Base-by-base conservation (phyloP, 352 stramenopile species). In the Peronospora farinosa region DNA sequence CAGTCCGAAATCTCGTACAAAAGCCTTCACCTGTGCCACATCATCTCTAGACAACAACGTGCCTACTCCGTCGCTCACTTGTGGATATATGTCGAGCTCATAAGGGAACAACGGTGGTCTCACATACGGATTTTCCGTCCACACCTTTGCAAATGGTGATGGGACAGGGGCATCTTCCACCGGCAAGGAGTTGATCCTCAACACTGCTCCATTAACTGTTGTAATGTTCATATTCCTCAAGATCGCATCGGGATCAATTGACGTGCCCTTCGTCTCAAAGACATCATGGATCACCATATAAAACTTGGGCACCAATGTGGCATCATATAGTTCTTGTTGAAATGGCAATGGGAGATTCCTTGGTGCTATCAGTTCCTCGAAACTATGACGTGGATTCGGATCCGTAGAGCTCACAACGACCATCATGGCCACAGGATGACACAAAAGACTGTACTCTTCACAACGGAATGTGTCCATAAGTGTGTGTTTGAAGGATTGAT, bases 201-300 rank as follows among this genome's bases (percentile, higher is more conserved):
- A 39, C 21, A 93, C 79, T 2, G 68, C 57, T 1, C 78, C 75
- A 1, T 76, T 73, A 2, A 51, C 50, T 5, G 66, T 45, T 0
- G 74, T 57, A 6, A 93, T 67, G 38, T 76, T 77, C 40, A 93
- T 64, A 47, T 81, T 86, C 19, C 59, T 63, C n/a, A 88, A 60
- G 47, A 93, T 91, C 6, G 72, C 64, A 10, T 88, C 78, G 7
- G 79, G 69, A 57, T 93, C 82, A 32, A 93, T 93, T 0, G 69
- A 73, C 27, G 82, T 93, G 25, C 78, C 75, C 9, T 84, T 65
- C 1, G 82, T 88, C 61, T 95, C 80, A 30, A 69, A 51, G 4
- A 78, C 56, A 57, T 96, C 88, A 46, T 96, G 88, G 19, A 96
- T 33, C 12, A 96, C 69, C n/a, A 96, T 54, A 54, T 89, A 95